Conservation (phyloP, 2,329 filamentous ascomycete species). For the Apiospora rasikravindrae region DNA sequence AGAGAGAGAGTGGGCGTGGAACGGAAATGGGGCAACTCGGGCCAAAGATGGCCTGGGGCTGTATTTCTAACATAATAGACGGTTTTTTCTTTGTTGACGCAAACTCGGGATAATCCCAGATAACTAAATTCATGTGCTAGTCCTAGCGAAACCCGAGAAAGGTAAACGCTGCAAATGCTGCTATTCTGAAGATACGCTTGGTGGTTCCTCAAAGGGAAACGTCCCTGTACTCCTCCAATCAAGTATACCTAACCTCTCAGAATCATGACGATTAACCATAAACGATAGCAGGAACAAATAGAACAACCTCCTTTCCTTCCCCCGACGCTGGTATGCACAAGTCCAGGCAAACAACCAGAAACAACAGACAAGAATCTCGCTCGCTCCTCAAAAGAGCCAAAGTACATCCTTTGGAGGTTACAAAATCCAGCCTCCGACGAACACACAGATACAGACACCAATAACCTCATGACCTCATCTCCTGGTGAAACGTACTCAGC, state of each 20-base stretch:
- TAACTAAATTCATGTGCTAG: neutral
- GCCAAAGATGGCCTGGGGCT: conserved; percentile 11
- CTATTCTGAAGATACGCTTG: neutral
- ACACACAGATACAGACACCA: neutral
- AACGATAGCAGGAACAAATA: neutral
- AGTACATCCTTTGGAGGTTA: neutral
- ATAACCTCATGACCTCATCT: no score
- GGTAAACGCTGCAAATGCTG: neutral
- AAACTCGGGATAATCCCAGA: neutral
- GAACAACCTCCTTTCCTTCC: neutral
- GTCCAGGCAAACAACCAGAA: neutral
- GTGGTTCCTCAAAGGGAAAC: neutral
- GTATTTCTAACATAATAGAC: conserved; percentile 20
- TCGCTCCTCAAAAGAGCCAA: neutral
- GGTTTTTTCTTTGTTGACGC: conserved; percentile 14
- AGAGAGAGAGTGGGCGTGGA: neutral
- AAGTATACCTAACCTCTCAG: no score
- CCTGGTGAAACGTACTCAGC: no score
- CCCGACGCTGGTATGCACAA: neutral
- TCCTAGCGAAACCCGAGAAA: neutral
- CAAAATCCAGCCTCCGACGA: neutral
- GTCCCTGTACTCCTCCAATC: no score
- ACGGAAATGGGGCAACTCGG: conserved; percentile 1
- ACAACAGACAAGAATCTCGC: neutral
- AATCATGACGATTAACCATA: neutral